Base-by-base conservation (phyloP, 2,329 filamentous ascomycete genomes). In the Rhynchosporium agropyri region DNA sequence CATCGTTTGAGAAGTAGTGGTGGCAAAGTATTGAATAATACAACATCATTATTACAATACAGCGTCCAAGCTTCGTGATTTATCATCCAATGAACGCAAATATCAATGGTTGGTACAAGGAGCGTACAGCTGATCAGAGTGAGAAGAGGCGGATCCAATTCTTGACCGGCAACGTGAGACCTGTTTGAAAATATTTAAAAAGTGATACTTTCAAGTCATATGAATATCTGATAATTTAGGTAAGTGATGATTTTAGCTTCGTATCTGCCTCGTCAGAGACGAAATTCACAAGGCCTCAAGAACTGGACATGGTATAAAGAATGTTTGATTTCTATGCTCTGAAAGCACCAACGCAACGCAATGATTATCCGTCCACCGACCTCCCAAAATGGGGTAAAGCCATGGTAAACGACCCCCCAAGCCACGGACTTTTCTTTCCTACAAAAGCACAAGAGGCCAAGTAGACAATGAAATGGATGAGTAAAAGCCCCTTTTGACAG, bases 401-500 rank as follows among this genome's bases (percentile, higher is more conserved):
- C 51, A 20, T 40, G 40, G 51, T 29, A 54, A 36, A 54, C 33
- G 28, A 42, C 51, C 51, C 28, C 51, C 49, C 9, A 38, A 54
- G 38, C 9, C n/a, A n/a, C 33, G 40, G 36, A 29, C 13, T 50
- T 50, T 15, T 36, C 40, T 33, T 54, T 15, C 36, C n/a, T 42
- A n/a, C 20, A 36, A 42, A 42, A 33, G 3, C 10, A 33, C 15
- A 54, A 54, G 33, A 20, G 8, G 10, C 31, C n/a, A n/a, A 7
- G 5, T 10, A n/a, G 36, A 50, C 48, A 50, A 28, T 50, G 33
- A 36, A 8, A 46, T 46, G n/a, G n/a, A 46, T 20, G 8, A 46
- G n/a, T 46, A 46, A 54, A 26, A 54, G 51, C 40, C 51, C 20
- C 20, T 20, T 40, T 54, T 42, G 51, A 54, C 51, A 53, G 38